Evolutionary conservation across 257 asterid genomes (phyloP).

Genomic region (Solanum neorickii): DNA sequence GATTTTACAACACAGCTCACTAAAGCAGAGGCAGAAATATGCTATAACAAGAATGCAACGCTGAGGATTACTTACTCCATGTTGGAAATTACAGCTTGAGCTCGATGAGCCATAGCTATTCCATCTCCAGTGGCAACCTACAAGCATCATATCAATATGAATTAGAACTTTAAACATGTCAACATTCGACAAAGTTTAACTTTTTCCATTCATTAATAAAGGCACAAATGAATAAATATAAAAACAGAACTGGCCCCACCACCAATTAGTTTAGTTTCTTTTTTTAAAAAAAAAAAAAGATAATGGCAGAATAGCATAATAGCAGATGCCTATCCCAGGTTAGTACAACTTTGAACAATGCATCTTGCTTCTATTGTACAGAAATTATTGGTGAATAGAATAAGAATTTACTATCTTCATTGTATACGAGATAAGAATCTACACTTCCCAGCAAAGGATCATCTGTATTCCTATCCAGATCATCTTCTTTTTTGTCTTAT

Average conservation of each 20-base stretch:
- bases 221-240: background rate
- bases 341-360: background rate
- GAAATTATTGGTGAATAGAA: background rate
- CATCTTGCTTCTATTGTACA: background rate
- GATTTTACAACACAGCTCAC: background rate
- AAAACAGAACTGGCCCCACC: background rate
- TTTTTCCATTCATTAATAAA: background rate
- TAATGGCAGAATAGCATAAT: background rate
- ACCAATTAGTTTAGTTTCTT: background rate
- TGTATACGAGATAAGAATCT: background rate
- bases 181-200: background rate
- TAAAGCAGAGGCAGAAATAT: background rate
- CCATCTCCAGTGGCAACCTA: conserved; percentile 99
- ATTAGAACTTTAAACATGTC: background rate
- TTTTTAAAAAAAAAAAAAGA: background rate
- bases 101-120: conserved; percentile 97
- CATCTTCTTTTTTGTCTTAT: background rate
- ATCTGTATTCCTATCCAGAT: background rate
- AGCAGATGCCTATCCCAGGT: background rate
- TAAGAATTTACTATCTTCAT: background rate
- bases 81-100: conserved; percentile 89
- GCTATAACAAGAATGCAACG: background rate
- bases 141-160: background rate
- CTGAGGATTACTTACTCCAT: conserved; percentile 75
- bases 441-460: background rate